A percentile compares a stretch with the other conserved stretches of the same genome.
Conservation (phyloP, 2,329 filamentous ascomycete species). For the Cladorrhinum sp. region DNA sequence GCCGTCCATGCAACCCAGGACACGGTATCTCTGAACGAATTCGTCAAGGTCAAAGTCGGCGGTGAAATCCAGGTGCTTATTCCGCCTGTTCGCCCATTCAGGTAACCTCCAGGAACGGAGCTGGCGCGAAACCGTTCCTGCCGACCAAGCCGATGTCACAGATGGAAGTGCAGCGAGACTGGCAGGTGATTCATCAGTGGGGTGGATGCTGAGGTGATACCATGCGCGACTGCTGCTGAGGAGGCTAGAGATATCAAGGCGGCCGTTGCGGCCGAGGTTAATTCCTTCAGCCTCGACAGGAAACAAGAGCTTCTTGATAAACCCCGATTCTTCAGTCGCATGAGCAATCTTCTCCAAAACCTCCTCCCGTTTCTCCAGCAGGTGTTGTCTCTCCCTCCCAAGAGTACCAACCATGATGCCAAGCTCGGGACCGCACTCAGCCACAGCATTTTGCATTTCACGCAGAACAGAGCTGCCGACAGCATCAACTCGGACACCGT, state of each 20-base stretch:
- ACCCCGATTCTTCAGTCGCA: constrained; percentile 78
- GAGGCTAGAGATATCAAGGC: constrained; percentile 72
- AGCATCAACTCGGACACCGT: constrained; percentile 74
- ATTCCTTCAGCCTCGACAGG: constrained; percentile 77
- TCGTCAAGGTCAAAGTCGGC: constrained; percentile 95
- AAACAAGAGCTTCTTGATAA: constrained; percentile 78
- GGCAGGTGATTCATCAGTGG: constrained; percentile 79
- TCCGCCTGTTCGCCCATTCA: constrained; percentile 94
- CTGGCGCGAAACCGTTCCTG: constrained; percentile 86
- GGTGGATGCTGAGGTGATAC: constrained; percentile 91
- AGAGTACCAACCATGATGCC: constrained; percentile 67
- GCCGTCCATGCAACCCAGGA: constrained; percentile 84
- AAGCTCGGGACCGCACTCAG: constrained; percentile 73
- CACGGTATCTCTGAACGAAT: constrained; percentile 77
- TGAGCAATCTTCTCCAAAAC: constrained; percentile 82
- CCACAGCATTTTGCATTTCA: constrained; percentile 81
- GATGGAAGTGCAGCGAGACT: constrained; percentile 69
- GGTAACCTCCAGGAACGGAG: constrained; percentile 89
- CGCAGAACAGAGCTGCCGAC: constrained; percentile 79
- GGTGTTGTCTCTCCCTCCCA: constrained; percentile 70
- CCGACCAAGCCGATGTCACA: constrained; percentile 84
- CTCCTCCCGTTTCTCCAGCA: constrained; percentile 76
- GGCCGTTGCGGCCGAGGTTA: constrained; percentile 70
- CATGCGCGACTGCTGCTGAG: constrained; percentile 85
- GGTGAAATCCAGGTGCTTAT: constrained; percentile 89